Base-by-base conservation (phyloP, 495 filamentous ascomycete genomes). In the Neurospora discreta region DNA sequence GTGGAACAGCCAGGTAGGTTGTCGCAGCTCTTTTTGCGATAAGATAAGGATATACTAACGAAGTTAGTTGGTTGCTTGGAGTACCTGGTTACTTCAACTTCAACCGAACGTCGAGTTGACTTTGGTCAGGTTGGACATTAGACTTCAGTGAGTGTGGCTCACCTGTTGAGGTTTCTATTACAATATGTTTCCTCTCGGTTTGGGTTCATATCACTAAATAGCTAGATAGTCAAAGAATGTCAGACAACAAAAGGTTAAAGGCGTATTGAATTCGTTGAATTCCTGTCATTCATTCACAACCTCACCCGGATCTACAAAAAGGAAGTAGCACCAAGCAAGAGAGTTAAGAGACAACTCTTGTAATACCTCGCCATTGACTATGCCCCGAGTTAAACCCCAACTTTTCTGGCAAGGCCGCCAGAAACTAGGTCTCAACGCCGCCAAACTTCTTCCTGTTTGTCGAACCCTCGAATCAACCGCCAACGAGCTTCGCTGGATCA, bases 401-500 rank as follows among this genome's bases (percentile, higher is more conserved):
- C 78, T 91, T 39, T 81, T 97, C 46, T 82, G 84, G 71, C 79
- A 78, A 43, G 92, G 93, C 65, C 80, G 81, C 23, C 78, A 81
- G 38, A 73, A 74, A 0, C 84, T 88, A 69, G 84, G 89, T 41
- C 85, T 86, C 0, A 81, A 91, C 43, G 86, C 96, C 0, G 85
- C 90, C 10, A 74, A 85, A 1, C 87, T 98, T 3, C 87, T 98
- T 3, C 87, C 84, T 18, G 84, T 87, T 73, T 93, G 91, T 72
- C 88, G 94, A 39, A 84, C 88, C 52, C 79, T 96, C 8, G 72
- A 72, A 16, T 90, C 90, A 13, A 91, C 93, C 3, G 82, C 79
- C 20, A 90, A 90, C 77, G 95, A 99, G 80, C 85, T 98, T 8
- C 90, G 93, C 33, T 99, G 95, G 95, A 87, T 99, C 18, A 82